Base-by-base conservation (phyloP, 805 yeast genomes). In the Teunomyces stri region DNA sequence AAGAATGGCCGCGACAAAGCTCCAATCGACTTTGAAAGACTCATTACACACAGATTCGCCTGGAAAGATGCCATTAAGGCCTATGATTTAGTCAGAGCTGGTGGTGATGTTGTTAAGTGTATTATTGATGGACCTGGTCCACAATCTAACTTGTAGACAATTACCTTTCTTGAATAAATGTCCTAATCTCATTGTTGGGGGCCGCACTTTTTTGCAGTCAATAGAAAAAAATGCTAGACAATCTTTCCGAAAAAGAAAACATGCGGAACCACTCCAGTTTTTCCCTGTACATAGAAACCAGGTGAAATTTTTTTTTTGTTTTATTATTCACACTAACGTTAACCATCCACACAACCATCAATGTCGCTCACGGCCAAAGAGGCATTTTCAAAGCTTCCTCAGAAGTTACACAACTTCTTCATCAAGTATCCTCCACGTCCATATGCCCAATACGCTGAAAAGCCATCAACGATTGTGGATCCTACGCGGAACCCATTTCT, bases 361-460 rank as follows among this genome's bases (percentile, higher is more conserved):
- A 61, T 62, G 66, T 54, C 62, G 30, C 48, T 61, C 50, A 61
- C 72, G 11, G 56, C 73, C 25, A 65, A 69, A 52, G 70, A 69
- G 52, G 78, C 78, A 31, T 86, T 83, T 55, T 62, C 72, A 25
- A 75, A 79, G 65, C 80, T 90, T 36, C 97, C 97, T 15, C 71
- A 66, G 43, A 79, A 77, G 61, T 75, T 90, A 29, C 85, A 82
- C 62, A 78, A 70, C 53, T 91, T 90, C 67, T 90, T 91, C 70
- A 74, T 80, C 43, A 84, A 81, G 64, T 88, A 81, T 61, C 97
- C 97, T 28, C 97, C 97, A 6, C 70, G 84, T 18, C 92, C 90
- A n/a, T 82, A 81, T 66, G 77, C 78, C 15, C 63, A 76, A 54
- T 91, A 89, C 64, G 73, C 88, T 4, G 68, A 74, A 2, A 76